These are phyloP conservation scores for Lonicera japonica DNA, from an alignment of 129 eudicot species.

Conservation along the genomic window DNA sequence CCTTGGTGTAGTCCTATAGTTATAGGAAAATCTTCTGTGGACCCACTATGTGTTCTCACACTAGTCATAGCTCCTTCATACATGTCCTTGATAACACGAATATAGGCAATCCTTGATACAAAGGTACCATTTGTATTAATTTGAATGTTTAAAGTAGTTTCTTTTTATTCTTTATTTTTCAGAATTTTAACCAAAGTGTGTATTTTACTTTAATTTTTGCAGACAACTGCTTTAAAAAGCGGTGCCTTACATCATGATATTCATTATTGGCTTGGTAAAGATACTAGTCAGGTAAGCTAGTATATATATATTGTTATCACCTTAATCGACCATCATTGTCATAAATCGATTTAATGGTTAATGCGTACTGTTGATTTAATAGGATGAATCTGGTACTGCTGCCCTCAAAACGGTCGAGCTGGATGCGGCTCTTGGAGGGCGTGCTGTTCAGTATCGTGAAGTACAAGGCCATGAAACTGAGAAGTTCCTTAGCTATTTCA, in stretches of 20 bases:
- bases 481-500: constrained; percentile 76
- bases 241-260: constrained; percentile 84
- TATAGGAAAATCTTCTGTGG: too few species aligned
- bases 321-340: not conserved
- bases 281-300: constrained; percentile 81
- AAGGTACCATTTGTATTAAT: too few species aligned
- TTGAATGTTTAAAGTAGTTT: too few species aligned
- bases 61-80: too few species aligned
- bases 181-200: not conserved
- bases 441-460: constrained; percentile 86
- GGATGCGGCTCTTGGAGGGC: constrained; percentile 70
- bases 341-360: not conserved
- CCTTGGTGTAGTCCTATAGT: too few species aligned
- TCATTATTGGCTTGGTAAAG: constrained; percentile 97
- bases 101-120: too few species aligned
- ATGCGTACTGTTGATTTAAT: constrained; percentile 3
- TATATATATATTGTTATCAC: not conserved
- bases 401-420: constrained; percentile 53
- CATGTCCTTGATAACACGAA: too few species aligned
- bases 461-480: constrained; percentile 90
- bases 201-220: constrained; percentile 28
- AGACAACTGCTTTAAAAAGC: constrained; percentile 87
- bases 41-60: too few species aligned
- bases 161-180: too few species aligned
- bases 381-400: constrained; percentile 62